A percentile compares a stretch with the other conserved stretches of the same genome.
These are phyloP conservation scores for Polymyxa betae DNA, from an alignment of 208 protist species.

Conservation along the genomic window DNA sequence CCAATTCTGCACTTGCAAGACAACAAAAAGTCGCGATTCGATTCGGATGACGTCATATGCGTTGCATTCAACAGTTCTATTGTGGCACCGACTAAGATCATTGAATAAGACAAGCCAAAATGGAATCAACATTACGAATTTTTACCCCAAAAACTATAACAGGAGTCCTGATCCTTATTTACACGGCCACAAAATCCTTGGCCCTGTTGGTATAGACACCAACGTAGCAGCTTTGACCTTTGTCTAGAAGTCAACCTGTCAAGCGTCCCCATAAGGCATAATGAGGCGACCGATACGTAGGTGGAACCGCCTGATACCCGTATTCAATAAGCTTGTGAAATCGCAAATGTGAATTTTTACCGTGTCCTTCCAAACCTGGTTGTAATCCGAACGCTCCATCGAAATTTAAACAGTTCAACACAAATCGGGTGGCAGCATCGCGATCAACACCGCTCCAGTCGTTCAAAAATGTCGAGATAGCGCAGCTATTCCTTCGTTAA, in stretches of 20 bases:
- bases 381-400: constrained; percentile 7
- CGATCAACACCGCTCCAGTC: constrained; percentile 26
- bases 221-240: background rate
- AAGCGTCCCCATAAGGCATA: background rate
- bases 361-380: constrained; percentile 37
- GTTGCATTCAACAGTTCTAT: background rate
- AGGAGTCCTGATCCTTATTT: constrained; percentile 8
- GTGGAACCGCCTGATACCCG: background rate
- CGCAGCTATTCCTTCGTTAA: background rate
- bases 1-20: background rate
- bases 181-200: background rate
- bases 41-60: background rate
- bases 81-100: background rate
- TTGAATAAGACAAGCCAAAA: background rate
- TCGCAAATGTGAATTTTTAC: background rate
- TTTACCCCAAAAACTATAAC: constrained; percentile 28
- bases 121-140: background rate
- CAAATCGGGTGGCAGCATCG: background rate
- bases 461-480: background rate
- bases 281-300: background rate
- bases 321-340: background rate
- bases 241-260: background rate
- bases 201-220: background rate
- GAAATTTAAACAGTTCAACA: background rate
- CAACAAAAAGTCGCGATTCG: constrained; percentile 3